Percentiles rank a stretch among this genome's conserved stretches.
Conservation (phyloP, 768 basidiomycete genomes). For the Suillus clintonianus region DNA sequence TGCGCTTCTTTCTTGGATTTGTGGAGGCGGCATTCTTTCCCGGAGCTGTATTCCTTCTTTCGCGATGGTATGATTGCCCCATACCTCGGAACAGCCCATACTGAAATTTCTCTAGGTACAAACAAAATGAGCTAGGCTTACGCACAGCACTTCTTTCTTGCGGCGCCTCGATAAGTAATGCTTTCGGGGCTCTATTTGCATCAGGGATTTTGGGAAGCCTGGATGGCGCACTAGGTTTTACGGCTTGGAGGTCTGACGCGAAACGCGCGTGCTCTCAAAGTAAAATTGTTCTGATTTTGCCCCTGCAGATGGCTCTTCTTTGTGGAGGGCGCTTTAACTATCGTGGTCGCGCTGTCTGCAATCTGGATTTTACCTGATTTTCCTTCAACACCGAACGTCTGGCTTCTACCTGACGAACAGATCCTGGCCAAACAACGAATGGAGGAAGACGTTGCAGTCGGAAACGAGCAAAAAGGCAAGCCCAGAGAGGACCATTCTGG, state of each 20-base stretch:
- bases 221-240: slow-evolving; percentile 63
- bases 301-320: slow-evolving; percentile 66
- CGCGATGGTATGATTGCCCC: slow-evolving; percentile 49
- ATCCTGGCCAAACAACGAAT: slow-evolving; percentile 57
- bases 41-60: slow-evolving; percentile 64
- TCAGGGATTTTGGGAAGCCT: slow-evolving; percentile 73
- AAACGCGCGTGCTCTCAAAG: background rate
- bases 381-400: slow-evolving; percentile 55
- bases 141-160: slow-evolving; percentile 67
- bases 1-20: slow-evolving; percentile 80
- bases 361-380: slow-evolving; percentile 74
- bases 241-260: slow-evolving; percentile 65
- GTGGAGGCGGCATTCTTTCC: slow-evolving; percentile 70
- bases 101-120: slow-evolving; percentile 43
- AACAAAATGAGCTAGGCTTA: slow-evolving; percentile 63
- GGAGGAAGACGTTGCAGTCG: slow-evolving; percentile 59
- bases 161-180: slow-evolving; percentile 76
- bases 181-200: slow-evolving; percentile 76
- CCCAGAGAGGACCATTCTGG: slow-evolving; percentile 40
- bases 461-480: slow-evolving; percentile 48
- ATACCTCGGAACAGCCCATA: too few species aligned
- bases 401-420: slow-evolving; percentile 58
- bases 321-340: slow-evolving; percentile 60
- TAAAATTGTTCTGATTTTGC: background rate
- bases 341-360: slow-evolving; percentile 49